Evolutionary conservation across 179 eudicot species (phyloP).

Genomic region (Sideroxylon spinosum): DNA sequence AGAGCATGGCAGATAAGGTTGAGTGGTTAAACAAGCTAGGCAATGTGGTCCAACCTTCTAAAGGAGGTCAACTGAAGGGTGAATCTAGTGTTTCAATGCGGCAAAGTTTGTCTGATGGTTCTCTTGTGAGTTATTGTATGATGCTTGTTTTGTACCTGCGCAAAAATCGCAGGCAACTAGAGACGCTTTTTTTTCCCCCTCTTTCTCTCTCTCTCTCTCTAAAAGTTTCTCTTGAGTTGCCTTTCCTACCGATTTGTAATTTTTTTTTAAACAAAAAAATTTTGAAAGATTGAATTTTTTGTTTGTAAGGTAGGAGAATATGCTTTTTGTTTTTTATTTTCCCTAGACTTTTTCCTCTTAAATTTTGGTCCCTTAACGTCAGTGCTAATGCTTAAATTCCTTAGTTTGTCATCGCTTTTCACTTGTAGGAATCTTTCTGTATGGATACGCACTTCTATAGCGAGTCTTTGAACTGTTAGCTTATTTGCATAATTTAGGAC

Average conservation of each 20-base stretch:
- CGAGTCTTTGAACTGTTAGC: neutral
- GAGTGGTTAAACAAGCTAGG: slow-evolving; percentile 90
- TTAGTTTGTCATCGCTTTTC: neutral
- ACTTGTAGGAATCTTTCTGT: slow-evolving; percentile 34
- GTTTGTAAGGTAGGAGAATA: neutral
- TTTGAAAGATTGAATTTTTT: neutral
- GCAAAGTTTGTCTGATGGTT: slow-evolving; percentile 60
- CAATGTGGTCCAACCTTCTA: slow-evolving; percentile 52
- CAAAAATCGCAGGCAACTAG: neutral
- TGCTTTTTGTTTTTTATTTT: neutral
- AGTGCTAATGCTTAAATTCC: neutral
- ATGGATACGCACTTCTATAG: neutral
- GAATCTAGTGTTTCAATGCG: slow-evolving; percentile 59
- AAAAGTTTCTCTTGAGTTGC: neutral
- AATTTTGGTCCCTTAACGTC: neutral
- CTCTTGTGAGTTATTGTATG: slow-evolving; percentile 32
- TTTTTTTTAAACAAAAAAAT: neutral
- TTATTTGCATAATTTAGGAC: slow-evolving; percentile 42
- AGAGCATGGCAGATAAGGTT: slow-evolving; percentile 74
- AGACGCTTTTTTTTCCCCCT: neutral
- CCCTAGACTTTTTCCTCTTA: neutral
- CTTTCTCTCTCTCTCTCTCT: neutral
- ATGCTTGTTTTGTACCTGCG: slow-evolving; percentile 5
- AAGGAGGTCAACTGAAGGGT: slow-evolving; percentile 63
- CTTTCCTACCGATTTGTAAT: neutral